Base-by-base conservation (phyloP, 805 yeast genomes). In the Candida montana region DNA sequence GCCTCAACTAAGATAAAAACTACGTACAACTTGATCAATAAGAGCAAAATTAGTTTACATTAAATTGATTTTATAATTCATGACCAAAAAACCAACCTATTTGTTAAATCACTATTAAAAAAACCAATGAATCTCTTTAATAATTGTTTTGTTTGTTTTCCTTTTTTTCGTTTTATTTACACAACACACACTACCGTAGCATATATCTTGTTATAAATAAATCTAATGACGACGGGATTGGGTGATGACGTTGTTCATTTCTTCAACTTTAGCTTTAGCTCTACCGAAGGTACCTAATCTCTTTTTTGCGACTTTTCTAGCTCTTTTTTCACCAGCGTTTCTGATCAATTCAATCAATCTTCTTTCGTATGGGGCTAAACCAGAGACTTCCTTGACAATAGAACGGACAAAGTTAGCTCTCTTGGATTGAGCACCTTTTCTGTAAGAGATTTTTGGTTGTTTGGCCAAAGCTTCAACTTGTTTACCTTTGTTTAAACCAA, bases 261-360 rank as follows among this genome's bases (percentile, higher is more conserved):
- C 96, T 78, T 93, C 99, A 71, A 93, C 95, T 90, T 93, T 93
- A 72, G 88, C 93, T 86, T 88, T 87, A 66, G 98, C 97, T 82
- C 99, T 95, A 80, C 81, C 83, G 84, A 91, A 95, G 65, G 99
- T 88, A 78, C 99, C 99, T 69, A 93, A 87, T 87, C 93, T 91
- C 95, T 87, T 93, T 93, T 93, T 93, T 60, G 98, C 97, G 69
- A 93, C 89, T 89, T 93, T 93, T 88, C 93, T 87, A 62, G 99
- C 99, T 81, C 98, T 93, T 95, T 93, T 93, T 79, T 93, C 99
- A 83, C 96, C 96, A 71, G 96, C 90, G 80, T 95, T 93, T 83
- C 99, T 93, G 84, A 93, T 81, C 77, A 93, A 82, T 79, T 93
- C 99, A 67, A 95, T 85, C 71, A 93, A 83, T 79, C 99, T 90